Conservation (phyloP, 352 stramenopile species). For the Poterioochromonas sp. region DNA sequence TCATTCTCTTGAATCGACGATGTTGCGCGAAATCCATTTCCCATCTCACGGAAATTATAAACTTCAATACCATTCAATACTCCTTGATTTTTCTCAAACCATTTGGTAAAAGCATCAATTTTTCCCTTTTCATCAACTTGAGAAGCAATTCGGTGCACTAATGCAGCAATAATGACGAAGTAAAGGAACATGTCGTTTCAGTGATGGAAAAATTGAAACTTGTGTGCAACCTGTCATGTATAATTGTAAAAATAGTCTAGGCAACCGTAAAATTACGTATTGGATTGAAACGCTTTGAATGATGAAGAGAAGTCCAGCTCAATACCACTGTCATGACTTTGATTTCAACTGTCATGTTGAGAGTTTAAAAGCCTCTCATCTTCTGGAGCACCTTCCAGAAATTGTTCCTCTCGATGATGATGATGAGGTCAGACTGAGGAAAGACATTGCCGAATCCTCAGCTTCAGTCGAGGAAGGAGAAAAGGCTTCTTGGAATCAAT, state of each 20-base stretch:
- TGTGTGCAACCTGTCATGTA: no score
- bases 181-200: no score
- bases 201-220: no score
- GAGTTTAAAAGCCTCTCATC: background rate
- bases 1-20: slow-evolving; percentile 35
- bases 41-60: slow-evolving; percentile 39
- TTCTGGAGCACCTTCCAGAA: background rate
- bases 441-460: background rate
- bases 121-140: no score
- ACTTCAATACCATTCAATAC: slow-evolving; percentile 33
- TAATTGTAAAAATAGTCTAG: no score
- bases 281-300: no score
- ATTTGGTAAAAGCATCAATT: slow-evolving; percentile 33
- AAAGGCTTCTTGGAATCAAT: background rate
- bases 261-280: no score
- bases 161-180: no score
- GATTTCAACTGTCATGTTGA: background rate
- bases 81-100: slow-evolving; percentile 43
- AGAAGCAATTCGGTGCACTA: no score
- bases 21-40: slow-evolving; percentile 39
- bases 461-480: background rate
- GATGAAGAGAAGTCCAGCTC: no score
- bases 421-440: background rate
- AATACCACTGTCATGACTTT: background rate
- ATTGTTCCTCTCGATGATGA: background rate